Base-by-base conservation (phyloP, 441 rosid species). In the Aquilaria agallochum region DNA sequence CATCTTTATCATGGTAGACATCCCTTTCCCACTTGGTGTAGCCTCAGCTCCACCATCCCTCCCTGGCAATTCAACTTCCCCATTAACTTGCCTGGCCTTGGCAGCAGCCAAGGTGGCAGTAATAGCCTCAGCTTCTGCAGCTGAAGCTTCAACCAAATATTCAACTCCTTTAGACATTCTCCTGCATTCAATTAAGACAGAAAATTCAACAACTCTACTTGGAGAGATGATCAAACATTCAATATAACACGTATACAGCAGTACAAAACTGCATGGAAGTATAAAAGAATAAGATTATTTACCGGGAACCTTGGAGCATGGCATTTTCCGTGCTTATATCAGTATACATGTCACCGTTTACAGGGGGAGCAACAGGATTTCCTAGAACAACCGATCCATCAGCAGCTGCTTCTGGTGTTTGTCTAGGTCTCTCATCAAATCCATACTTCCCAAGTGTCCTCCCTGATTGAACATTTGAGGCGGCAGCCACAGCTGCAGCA, bases 101-200 rank as follows among this genome's bases (percentile, higher is more conserved):
- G 90, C 96, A 71, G 97, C 97, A 72, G 92, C 92, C 72, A 92
- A 73, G 14, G 97, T 84, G 60, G 96, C 96, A 78, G 82, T 81
- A 58, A 92, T 92, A 67, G 97, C 97, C 74, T 89, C 96, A 52
- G 97, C 97, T 80, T 92, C 97, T 27, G 87, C 97, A 47, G 97
- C 97, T 47, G 97, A 85, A 74, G 96, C 95, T 77, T 92, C 89
- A 68, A 92, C 97, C 67, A 92, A 81, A 76, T 86, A 89, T 68
- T 92, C 97, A 45, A 92, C 97, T 50, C 94, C 95, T 77, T 87
- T 89, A 74, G 69, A 83, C 56, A 72, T 70, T 76, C 96, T 87
- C 86, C 97, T 92, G 82, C 48, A 69, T 13, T 63, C 54, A 36
- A 36, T 36, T 36, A 63, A 63, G 2, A 36, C 6, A 36, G 6